phyloP scores from a whole-genome alignment of 2,329 filamentous ascomycete genomes.

The Xylaria sp. region DNA sequence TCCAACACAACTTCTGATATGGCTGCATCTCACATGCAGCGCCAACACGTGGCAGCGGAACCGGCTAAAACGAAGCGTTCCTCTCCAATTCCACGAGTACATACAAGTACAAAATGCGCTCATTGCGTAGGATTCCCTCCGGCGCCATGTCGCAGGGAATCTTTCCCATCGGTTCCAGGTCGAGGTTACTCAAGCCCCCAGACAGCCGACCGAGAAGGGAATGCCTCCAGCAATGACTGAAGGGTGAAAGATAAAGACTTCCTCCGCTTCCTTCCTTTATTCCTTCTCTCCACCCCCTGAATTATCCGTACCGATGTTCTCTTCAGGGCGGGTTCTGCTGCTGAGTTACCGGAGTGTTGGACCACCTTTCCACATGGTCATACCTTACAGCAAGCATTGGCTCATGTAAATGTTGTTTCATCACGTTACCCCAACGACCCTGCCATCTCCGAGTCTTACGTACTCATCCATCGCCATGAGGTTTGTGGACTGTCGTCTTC shows the following conservation, averaged over 20 bases:
- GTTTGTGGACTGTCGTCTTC: neutral
- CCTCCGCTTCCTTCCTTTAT: neutral
- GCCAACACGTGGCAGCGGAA: neutral
- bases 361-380: neutral
- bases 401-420: neutral
- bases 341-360: neutral
- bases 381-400: neutral
- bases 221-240: neutral
- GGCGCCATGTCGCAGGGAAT: neutral
- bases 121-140: neutral
- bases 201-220: neutral
- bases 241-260: neutral
- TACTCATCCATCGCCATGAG: neutral
- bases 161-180: neutral
- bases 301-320: no score
- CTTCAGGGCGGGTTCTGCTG: neutral
- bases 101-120: neutral
- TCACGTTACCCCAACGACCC: neutral
- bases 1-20: no score
- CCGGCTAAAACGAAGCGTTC: neutral
- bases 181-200: no score
- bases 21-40: neutral
- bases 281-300: neutral
- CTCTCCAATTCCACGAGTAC: neutral
- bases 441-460: neutral